These are phyloP conservation scores for Jackrogersella multiformis DNA, from an alignment of 495 filamentous ascomycete genomes.

Conservation along the genomic window DNA sequence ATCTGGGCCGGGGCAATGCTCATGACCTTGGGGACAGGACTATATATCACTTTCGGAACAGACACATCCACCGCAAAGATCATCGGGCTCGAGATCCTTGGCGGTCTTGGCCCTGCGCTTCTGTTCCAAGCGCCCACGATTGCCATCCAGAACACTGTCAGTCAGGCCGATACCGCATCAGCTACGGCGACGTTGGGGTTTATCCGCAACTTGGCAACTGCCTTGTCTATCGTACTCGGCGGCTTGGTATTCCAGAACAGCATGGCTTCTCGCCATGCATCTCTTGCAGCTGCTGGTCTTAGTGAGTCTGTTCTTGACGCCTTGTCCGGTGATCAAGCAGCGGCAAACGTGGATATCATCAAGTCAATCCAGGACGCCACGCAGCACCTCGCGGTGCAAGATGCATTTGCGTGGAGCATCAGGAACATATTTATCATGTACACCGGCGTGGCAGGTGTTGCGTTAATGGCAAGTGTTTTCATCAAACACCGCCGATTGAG, in stretches of 20 bases:
- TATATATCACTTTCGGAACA: slow-evolving; percentile 61
- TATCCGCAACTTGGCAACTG: slow-evolving; percentile 69
- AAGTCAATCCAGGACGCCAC: slow-evolving; percentile 53
- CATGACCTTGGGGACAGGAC: slow-evolving; percentile 65
- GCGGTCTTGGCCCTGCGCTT: slow-evolving; percentile 62
- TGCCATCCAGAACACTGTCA: slow-evolving; percentile 70
- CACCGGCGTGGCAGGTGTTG: slow-evolving; percentile 60
- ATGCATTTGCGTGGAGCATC: slow-evolving; percentile 68
- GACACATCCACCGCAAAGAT: slow-evolving; percentile 59
- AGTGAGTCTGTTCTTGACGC: slow-evolving; percentile 35
- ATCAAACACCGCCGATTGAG: slow-evolving; percentile 62
- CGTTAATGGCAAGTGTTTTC: slow-evolving; percentile 63
- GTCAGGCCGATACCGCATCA: slow-evolving; percentile 68
- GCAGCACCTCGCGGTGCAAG: slow-evolving; percentile 58
- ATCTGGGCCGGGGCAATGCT: slow-evolving; percentile 61
- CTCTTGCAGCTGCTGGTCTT: slow-evolving; percentile 58
- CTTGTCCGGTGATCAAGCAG: slow-evolving; percentile 55
- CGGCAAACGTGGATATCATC: slow-evolving; percentile 60
- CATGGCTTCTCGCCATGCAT: slow-evolving; percentile 56
- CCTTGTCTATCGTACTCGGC: slow-evolving; percentile 71
- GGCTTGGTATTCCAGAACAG: slow-evolving; percentile 73
- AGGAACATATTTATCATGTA: slow-evolving; percentile 63
- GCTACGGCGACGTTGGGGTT: slow-evolving; percentile 73
- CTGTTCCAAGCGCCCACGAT: slow-evolving; percentile 73
- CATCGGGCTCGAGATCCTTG: slow-evolving; percentile 61